Evolutionary conservation across 1,139 yeast species (phyloP).

Genomic region (Debaryomycetaceae sp.): DNA sequence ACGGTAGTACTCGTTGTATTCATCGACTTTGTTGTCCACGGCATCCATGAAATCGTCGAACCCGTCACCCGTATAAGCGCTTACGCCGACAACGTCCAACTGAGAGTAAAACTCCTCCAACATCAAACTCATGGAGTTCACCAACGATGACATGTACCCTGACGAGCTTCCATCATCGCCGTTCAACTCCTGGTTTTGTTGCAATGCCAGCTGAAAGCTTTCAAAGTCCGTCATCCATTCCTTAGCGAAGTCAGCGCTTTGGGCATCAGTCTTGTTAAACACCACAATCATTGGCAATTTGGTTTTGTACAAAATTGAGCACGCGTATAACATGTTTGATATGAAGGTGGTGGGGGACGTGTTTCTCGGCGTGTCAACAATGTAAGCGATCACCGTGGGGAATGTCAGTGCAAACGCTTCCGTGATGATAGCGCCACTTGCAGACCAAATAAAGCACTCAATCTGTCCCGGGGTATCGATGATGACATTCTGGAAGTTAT

Average conservation of each 20-base stretch:
- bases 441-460: constrained; percentile 95
- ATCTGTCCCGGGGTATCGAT: constrained; percentile 99
- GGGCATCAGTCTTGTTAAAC: constrained; percentile 90
- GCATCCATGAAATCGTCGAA: constrained; percentile 83
- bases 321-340: constrained; percentile 97
- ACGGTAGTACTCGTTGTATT: constrained; percentile 76
- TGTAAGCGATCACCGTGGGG: constrained; percentile 93
- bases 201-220: constrained; percentile 75
- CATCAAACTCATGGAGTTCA: constrained; percentile 94
- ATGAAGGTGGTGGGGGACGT: constrained; percentile 94
- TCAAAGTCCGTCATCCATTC: constrained; percentile 99
- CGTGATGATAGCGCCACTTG: constrained; percentile 93
- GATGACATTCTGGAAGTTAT: constrained; percentile 63
- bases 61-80: constrained; percentile 90
- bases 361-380: constrained; percentile 94
- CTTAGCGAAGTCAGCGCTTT: constrained; percentile 79
- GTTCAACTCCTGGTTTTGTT: constrained; percentile 55
- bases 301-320: constrained; percentile 93
- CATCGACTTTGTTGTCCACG: constrained; percentile 83
- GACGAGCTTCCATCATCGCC: constrained; percentile 72
- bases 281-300: constrained; percentile 96
- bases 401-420: constrained; percentile 95
- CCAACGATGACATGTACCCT: constrained; percentile 91
- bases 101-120: constrained; percentile 94
- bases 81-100: constrained; percentile 85